These are phyloP conservation scores for Collybia mongolica DNA, from an alignment of 768 basidiomycete species.

Conservation along the genomic window DNA sequence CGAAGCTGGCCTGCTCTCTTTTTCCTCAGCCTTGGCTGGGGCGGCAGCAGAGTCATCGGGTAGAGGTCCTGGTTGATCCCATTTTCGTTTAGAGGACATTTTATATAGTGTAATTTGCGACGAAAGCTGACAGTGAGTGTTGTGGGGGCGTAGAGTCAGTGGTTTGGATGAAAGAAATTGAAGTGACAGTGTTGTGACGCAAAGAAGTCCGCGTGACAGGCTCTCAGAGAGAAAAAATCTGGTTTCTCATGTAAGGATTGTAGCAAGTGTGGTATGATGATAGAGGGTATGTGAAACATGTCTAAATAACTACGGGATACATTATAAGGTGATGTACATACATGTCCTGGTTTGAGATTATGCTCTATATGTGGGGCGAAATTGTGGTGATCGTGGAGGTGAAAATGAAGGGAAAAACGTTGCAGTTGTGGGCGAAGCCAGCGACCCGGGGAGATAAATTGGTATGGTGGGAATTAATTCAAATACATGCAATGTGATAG, in stretches of 20 bases:
- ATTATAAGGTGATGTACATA: too few species aligned
- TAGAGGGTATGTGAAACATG: too few species aligned
- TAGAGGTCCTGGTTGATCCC: slow-evolving; percentile 65
- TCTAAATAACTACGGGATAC: too few species aligned
- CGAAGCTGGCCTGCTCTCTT: slow-evolving; percentile 56
- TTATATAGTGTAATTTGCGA: not conserved
- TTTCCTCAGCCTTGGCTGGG: slow-evolving; percentile 18
- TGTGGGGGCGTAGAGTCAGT: too few species aligned
- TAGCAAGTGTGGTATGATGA: too few species aligned
- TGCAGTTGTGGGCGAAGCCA: slow-evolving; percentile 52
- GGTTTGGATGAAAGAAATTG: too few species aligned
- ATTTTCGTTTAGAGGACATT: slow-evolving; percentile 76
- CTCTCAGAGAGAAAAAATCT: too few species aligned
- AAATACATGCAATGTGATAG: slow-evolving; percentile 70
- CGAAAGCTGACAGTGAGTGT: not conserved
- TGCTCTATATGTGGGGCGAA: slow-evolving; percentile 19
- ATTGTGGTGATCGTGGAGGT: slow-evolving; percentile 55
- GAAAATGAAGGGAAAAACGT: slow-evolving; percentile 54
- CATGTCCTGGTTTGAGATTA: too few species aligned
- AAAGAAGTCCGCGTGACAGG: too few species aligned
- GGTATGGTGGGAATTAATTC: slow-evolving; percentile 79
- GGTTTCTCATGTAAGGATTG: too few species aligned
- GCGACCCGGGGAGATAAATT: slow-evolving; percentile 61
- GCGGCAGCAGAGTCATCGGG: slow-evolving; percentile 30
- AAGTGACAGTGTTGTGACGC: too few species aligned